Evolutionary conservation across 2,329 filamentous ascomycete genomes (phyloP), one percentile per base, ranked within the genome.

Genomic region (Penicillium sp.): DNA sequence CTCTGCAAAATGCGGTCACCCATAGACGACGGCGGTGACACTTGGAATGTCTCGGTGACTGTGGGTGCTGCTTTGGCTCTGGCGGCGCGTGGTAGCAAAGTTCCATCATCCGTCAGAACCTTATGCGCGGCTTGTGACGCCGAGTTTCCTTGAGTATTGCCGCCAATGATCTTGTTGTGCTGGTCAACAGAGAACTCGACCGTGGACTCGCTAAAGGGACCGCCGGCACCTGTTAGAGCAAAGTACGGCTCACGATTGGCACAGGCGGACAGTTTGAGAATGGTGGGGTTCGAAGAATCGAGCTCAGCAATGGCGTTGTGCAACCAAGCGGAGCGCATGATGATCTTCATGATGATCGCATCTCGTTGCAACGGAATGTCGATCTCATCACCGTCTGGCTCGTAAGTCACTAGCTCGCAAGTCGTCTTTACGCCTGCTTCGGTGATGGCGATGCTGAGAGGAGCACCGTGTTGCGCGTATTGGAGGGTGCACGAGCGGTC

Each of bases 321-420:
- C 20, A 84, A 71, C 79, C 79, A 82, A 56, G 77, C 71, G 38
- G 79, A 79, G n/a, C 75, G 90, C 90, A 97, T 96, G 72, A 99
- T 98, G 60, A 96, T 92, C 75, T 98, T 99, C 79, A 97, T 90
- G 8, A 87, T 83, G 8, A 98, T 82, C 54, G 88, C 85, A 53
- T 92, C 86, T 35, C 92, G 86, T 70, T 94, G 88, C 66, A 99
- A 92, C 0, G 94, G 95, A 48, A 99, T 98, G 57, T 79, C 76
- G 17, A 71, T 57, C 58, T 78, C 75, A 41, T 70, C 65, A 25
- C 86, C 84, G 43, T 92, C 88, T 15, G 90, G 86, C 52, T 92
- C 84, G 77, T 97, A 99, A 0, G 95, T 98, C 7, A 89, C 91
- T 54, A 99, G 81, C 61, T 95, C 90, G 76, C 93, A 96, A 8